phyloP scores from a whole-genome alignment of 1,139 yeast genomes.

The Saccharomycopsis hybrid region DNA sequence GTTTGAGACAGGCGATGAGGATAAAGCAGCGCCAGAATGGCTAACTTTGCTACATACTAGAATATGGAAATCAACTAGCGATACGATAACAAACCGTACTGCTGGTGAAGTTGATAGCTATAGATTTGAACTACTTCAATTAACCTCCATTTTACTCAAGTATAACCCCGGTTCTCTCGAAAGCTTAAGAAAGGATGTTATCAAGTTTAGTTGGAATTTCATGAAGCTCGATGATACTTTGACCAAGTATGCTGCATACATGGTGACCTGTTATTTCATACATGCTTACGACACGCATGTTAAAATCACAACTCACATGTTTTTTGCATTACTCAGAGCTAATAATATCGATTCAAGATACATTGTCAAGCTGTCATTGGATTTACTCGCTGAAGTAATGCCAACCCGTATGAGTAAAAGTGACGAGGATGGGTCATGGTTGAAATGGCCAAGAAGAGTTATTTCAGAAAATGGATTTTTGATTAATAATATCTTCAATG shows the following conservation, averaged over 20 bases:
- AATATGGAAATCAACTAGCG: slow-evolving; percentile 67
- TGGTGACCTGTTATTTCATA: slow-evolving; percentile 80
- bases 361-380: slow-evolving; percentile 82
- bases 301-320: slow-evolving; percentile 83
- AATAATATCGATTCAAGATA: slow-evolving; percentile 82
- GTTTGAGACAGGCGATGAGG: slow-evolving; percentile 31
- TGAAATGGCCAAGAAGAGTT: slow-evolving; percentile 92
- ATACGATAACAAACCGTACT: slow-evolving; percentile 48
- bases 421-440: slow-evolving; percentile 73
- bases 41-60: slow-evolving; percentile 51
- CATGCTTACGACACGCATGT: slow-evolving; percentile 89
- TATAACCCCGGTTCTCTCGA: slow-evolving; percentile 44
- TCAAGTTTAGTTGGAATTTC: slow-evolving; percentile 92
- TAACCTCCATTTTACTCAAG: slow-evolving; percentile 71
- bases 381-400: slow-evolving; percentile 83
- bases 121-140: slow-evolving; percentile 74
- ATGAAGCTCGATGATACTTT: slow-evolving; percentile 85
- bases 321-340: slow-evolving; percentile 80
- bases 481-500: slow-evolving; percentile 76
- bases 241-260: slow-evolving; percentile 90
- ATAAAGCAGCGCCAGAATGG: slow-evolving; percentile 45
- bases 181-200: slow-evolving; percentile 66
- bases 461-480: slow-evolving; percentile 84
- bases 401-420: slow-evolving; percentile 55
- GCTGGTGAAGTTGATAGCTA: slow-evolving; percentile 71